These are phyloP conservation scores for Pleurotus tuoliensis DNA, from an alignment of 768 basidiomycete species.

Conservation along the genomic window DNA sequence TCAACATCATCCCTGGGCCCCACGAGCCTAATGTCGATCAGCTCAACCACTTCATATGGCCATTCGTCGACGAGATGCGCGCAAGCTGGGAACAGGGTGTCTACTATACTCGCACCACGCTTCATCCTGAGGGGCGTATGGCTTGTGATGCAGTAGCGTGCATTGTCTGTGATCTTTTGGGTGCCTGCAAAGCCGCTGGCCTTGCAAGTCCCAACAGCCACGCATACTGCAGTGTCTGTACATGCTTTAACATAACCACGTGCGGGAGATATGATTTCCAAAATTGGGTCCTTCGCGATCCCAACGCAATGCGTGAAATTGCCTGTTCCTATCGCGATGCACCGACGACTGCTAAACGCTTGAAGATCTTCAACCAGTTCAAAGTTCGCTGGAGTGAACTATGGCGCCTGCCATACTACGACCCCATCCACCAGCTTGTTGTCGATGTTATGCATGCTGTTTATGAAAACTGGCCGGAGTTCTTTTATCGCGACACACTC, in stretches of 20 bases:
- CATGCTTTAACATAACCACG: conserved; percentile 12
- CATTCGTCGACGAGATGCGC: conserved; percentile 28
- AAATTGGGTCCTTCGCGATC: conserved; percentile 14
- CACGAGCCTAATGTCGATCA: conserved; percentile 23
- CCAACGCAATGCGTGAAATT: conserved; percentile 3
- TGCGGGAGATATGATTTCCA: conserved; percentile 12
- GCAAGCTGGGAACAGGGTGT: conserved; percentile 16
- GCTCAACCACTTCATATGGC: conserved; percentile 28
- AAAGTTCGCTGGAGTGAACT: conserved; percentile 26
- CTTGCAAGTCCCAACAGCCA: too few species aligned
- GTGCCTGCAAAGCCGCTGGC: too few species aligned
- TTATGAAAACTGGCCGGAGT: conserved; percentile 13
- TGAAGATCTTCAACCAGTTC: conserved; percentile 14
- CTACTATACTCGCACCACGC: conserved; percentile 15
- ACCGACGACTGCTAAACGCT: conserved; percentile 6
- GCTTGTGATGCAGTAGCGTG: conserved; percentile 10
- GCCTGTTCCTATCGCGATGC: conserved; percentile 21
- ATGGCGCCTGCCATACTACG: conserved; percentile 31
- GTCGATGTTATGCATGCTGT: conserved; percentile 36
- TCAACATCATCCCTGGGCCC: conserved; percentile 33
- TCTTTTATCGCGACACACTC: too few species aligned
- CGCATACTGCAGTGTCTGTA: conserved; percentile 23
- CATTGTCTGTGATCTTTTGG: neutral
- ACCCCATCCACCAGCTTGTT: conserved; percentile 24
- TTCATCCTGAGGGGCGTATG: conserved; percentile 1